Evolutionary conservation across 768 basidiomycete genomes (phyloP), one percentile per base, ranked within the genome.

Genomic region (Heimioporus sp.): DNA sequence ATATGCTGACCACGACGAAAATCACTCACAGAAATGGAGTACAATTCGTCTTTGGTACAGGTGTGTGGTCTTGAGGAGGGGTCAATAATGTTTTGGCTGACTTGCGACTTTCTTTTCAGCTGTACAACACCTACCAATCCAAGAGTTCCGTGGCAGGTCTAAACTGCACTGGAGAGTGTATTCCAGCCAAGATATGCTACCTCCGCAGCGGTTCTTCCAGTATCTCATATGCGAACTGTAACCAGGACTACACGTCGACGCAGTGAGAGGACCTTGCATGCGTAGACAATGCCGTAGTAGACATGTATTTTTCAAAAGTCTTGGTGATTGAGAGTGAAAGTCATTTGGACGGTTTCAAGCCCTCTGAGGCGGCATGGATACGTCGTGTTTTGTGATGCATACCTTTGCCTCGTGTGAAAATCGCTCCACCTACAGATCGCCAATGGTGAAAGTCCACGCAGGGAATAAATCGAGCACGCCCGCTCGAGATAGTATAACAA

Each of bases 71-170:
- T 5, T 9, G 13, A 16, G 2, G 12, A 6, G 12, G 13, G 28
- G 6, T 34, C 48, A 31, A 30, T 15, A 8, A 16, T 30, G 15
- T 32, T 36, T 15, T 19, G n/a, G 36, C 40, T 51, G 40, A 41
- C 20, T n/a, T 30, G 24, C 5, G 2, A 5, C 19, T 10, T 15
- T 10, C 35, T 13, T 13, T 24, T 17, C 21, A 86, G 80, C 77
- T 72, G 6, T 89, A 86, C 72, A 82, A 81, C 55, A 79, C 74
- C 0, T 73, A 83, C 58, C 87, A 90, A 65, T 85, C 85, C n/a
- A 90, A 90, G 66, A 73, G 73, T 53, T 85, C 85, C 10, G 71
- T 78, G 7, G 67, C 60, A 34, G 75, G 79, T n/a, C 49, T 57
- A 16, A 57, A 79, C 28, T 89, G 87, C 65, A 80, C 75, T 0